A percentile compares a stretch with the other conserved stretches of the same genome.
These are phyloP conservation scores for Ceratocystis destructans DNA, from an alignment of 2,329 filamentous ascomycete species.

Conservation along the genomic window DNA sequence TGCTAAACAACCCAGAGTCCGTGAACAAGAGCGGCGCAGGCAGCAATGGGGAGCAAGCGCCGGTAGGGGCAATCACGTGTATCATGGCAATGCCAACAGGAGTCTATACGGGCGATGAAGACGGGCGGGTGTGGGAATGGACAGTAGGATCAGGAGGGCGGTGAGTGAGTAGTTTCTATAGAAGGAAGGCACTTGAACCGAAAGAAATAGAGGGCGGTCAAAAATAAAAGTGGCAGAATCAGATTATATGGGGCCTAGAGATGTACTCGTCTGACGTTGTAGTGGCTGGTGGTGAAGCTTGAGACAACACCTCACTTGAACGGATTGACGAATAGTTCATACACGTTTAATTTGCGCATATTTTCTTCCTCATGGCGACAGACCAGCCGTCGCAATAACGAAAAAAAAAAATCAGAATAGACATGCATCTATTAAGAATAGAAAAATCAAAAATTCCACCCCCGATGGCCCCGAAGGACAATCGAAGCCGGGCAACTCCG, in stretches of 20 bases:
- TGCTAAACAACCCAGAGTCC: conserved; percentile 63
- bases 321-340: no score
- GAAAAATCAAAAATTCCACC: conserved; percentile 36
- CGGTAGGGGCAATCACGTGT: not conserved
- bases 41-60: no score
- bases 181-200: not conserved
- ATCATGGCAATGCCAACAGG: conserved; percentile 56
- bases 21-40: not conserved
- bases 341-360: not conserved
- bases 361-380: conserved; percentile 33
- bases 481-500: conserved; percentile 36
- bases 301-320: no score
- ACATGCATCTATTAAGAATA: conserved; percentile 13
- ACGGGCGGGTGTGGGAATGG: conserved; percentile 52
- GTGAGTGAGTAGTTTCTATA: not conserved
- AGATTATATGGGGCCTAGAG: not conserved
- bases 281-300: no score
- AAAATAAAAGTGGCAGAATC: not conserved
- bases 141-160: conserved; percentile 30
- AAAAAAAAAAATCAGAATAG: conserved; percentile 27
- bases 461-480: conserved; percentile 40
- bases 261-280: not conserved
- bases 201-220: not conserved
- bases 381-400: conserved; percentile 30
- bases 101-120: conserved; percentile 89